Conservation (phyloP, 106 monocot species). For the Acanthochlamys bracteata region DNA sequence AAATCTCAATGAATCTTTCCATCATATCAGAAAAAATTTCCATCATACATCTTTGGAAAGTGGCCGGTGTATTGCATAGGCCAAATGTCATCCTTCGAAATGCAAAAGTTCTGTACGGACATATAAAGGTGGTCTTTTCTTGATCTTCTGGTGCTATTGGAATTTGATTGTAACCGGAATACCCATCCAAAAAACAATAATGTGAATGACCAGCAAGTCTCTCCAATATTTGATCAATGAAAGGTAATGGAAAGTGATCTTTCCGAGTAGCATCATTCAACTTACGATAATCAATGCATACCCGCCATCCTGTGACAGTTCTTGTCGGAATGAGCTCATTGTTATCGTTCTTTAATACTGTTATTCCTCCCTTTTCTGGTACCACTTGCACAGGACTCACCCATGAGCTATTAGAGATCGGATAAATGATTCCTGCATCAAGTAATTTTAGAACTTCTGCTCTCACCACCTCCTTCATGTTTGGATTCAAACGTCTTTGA, state of each 20-base stretch:
- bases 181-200: slow-evolving; percentile 3
- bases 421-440: background rate
- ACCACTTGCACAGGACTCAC: background rate
- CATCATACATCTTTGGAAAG: slow-evolving; percentile 7
- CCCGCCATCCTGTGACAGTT: background rate
- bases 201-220: background rate
- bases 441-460: background rate
- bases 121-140: slow-evolving; percentile 3
- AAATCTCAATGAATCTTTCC: background rate
- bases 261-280: slow-evolving; percentile 4
- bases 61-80: background rate
- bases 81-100: slow-evolving; percentile 8
- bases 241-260: slow-evolving; percentile 3
- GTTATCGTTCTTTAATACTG: background rate
- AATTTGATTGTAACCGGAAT: slow-evolving; percentile 6
- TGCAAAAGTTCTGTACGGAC: slow-evolving; percentile 4
- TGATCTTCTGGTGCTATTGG: slow-evolving; percentile 3
- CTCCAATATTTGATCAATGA: background rate
- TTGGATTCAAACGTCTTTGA: background rate
- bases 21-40: slow-evolving; percentile 8
- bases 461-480: background rate
- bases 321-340: slow-evolving; percentile 5
- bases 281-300: slow-evolving; percentile 8
- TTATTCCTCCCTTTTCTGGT: background rate
- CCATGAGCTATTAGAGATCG: slow-evolving; percentile 1